Percentiles rank a stretch among this genome's conserved stretches.
Evolutionary conservation across 1,284 basidiomycete genomes (phyloP).

Genomic region (Boletus albobrunnescens): DNA sequence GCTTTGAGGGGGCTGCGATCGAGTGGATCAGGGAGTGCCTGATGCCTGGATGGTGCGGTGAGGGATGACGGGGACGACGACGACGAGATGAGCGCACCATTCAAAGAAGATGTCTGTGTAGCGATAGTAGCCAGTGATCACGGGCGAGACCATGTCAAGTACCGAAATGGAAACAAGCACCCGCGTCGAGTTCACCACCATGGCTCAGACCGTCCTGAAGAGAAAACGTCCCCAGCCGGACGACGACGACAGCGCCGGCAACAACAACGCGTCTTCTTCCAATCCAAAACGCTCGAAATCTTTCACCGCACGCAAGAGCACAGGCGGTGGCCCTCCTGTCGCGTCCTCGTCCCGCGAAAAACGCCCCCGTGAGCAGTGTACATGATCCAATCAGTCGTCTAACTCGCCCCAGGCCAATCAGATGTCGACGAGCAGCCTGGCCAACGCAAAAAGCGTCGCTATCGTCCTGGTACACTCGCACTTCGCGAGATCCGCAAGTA

Average conservation of each 20-base stretch:
- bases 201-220: conserved; percentile 51
- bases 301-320: conserved; percentile 71
- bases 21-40: conserved; percentile 42
- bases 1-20: conserved; percentile 67
- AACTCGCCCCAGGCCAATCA: conserved; percentile 17
- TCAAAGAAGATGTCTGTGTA: conserved; percentile 77
- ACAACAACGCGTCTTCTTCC: conserved; percentile 40
- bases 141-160: conserved; percentile 33
- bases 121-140: conserved; percentile 69
- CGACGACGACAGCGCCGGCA: conserved; percentile 34
- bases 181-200: conserved; percentile 17
- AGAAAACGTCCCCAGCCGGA: conserved; percentile 34
- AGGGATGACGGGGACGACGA: background rate
- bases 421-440: conserved; percentile 26
- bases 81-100: conserved; percentile 42
- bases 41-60: conserved; percentile 36
- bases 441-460: conserved; percentile 56
- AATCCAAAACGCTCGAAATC: conserved; percentile 48
- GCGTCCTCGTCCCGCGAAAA: conserved; percentile 28
- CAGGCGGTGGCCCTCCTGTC: conserved; percentile 51
- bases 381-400: background rate
- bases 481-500: conserved; percentile 90
- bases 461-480: conserved; percentile 84
- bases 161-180: conserved; percentile 14
- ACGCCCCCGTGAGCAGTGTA: conserved; percentile 20